These are phyloP conservation scores for Alternaria sp. DNA, from an alignment of 2,329 filamentous ascomycete genomes.

Conservation along the genomic window DNA sequence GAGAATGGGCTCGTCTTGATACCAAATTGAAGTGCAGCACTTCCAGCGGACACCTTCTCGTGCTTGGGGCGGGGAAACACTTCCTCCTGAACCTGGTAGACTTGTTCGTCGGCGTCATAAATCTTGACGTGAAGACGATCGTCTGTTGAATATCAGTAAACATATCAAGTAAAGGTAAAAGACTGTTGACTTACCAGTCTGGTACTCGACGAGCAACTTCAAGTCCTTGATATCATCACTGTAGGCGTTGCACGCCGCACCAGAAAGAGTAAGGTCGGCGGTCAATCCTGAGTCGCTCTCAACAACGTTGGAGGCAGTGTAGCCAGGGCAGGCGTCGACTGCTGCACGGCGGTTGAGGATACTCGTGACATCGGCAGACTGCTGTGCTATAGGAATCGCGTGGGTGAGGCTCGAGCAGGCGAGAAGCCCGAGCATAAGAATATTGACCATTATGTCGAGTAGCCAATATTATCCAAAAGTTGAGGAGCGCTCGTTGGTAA, in stretches of 20 bases:
- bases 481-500: constrained; percentile 5
- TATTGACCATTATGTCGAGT: constrained; percentile 25
- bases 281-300: constrained; percentile 65
- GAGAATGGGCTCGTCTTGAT: constrained; percentile 68
- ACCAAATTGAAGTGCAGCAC: constrained; percentile 63
- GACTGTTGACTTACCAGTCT: constrained; percentile 59
- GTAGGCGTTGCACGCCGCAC: constrained; percentile 68
- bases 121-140: constrained; percentile 78
- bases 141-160: constrained; percentile 53
- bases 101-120: constrained; percentile 71
- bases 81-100: constrained; percentile 77
- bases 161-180: not conserved
- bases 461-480: constrained; percentile 9
- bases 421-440: constrained; percentile 26
- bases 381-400: constrained; percentile 25
- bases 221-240: constrained; percentile 65
- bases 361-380: constrained; percentile 7
- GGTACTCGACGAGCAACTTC: constrained; percentile 67
- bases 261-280: constrained; percentile 74
- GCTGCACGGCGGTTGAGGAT: constrained; percentile 15
- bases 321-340: constrained; percentile 71
- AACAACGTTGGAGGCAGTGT: constrained; percentile 68
- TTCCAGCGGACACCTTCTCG: constrained; percentile 39
- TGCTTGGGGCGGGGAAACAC: constrained; percentile 69
- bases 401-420: constrained; percentile 22